Conservation (phyloP, 2,329 filamentous ascomycete genomes). For the Erysiphe neolycopersici region DNA sequence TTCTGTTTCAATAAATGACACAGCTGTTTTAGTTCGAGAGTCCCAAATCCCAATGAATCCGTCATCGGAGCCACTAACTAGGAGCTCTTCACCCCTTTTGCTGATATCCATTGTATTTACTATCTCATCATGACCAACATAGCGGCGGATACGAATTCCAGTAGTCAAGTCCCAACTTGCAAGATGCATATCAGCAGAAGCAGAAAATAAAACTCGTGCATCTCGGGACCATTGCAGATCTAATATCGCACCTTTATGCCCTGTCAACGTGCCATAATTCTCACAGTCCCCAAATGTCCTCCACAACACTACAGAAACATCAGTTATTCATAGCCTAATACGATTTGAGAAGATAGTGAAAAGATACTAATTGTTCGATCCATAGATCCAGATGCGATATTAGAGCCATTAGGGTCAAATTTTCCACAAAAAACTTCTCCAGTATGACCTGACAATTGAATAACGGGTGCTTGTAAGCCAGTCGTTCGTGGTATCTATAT, state of each 20-base stretch:
- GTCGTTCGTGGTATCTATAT: conserved; percentile 53
- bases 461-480: conserved; percentile 64
- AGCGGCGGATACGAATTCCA: conserved; percentile 71
- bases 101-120: conserved; percentile 79
- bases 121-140: conserved; percentile 85
- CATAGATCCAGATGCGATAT: conserved; percentile 88
- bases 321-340: conserved; percentile 5
- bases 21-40: conserved; percentile 64
- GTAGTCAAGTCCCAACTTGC: conserved; percentile 90
- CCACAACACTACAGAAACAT: conserved; percentile 47
- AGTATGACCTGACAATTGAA: conserved; percentile 64
- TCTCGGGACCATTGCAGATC: conserved; percentile 95
- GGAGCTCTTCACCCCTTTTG: conserved; percentile 65
- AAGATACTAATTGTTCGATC: conserved; percentile 62
- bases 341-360: not conserved
- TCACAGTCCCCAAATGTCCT: conserved; percentile 76
- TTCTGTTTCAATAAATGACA: conserved; percentile 69
- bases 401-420: conserved; percentile 68
- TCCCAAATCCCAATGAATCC: conserved; percentile 92
- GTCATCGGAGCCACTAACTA: conserved; percentile 83
- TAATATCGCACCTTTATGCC: conserved; percentile 73
- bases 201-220: conserved; percentile 69
- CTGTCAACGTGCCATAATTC: conserved; percentile 72
- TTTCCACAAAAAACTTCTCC: conserved; percentile 77
- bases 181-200: conserved; percentile 76